Evolutionary conservation across 331 rosid species (phyloP).

Genomic region (Malus hybrid): DNA sequence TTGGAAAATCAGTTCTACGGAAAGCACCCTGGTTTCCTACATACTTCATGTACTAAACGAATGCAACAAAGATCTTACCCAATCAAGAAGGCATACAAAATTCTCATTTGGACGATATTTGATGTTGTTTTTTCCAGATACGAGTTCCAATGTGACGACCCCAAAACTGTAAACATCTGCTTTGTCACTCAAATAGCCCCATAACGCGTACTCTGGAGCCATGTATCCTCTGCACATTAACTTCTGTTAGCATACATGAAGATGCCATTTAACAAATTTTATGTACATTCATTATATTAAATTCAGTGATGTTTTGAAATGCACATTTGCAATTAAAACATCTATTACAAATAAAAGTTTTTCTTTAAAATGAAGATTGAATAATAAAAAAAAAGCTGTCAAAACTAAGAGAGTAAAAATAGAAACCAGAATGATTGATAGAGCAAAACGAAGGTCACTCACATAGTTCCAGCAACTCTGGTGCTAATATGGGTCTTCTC

Average conservation of each 20-base stretch:
- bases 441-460: neutral
- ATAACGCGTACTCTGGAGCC: constrained; percentile 35
- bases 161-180: constrained; percentile 54
- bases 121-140: constrained; percentile 39
- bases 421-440: neutral
- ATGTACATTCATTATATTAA: neutral
- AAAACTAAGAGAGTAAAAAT: neutral
- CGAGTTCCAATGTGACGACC: constrained; percentile 38
- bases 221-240: constrained; percentile 1
- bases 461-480: too few species aligned
- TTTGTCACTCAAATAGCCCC: constrained; percentile 41
- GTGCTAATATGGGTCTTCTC: too few species aligned
- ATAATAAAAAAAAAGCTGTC: neutral
- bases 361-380: neutral
- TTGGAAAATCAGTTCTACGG: too few species aligned
- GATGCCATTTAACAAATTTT: neutral
- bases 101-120: constrained; percentile 29
- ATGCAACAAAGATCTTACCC: constrained; percentile 20
- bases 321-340: neutral
- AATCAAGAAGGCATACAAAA: constrained; percentile 42
- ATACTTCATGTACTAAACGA: neutral
- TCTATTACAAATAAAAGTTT: neutral
- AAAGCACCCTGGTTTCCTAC: neutral
- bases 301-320: neutral
- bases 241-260: neutral